Percentiles rank a stretch among this genome's conserved stretches.
These are phyloP conservation scores for Verticillium klebahnii DNA, from an alignment of 2,329 filamentous ascomycete species.

Conservation along the genomic window DNA sequence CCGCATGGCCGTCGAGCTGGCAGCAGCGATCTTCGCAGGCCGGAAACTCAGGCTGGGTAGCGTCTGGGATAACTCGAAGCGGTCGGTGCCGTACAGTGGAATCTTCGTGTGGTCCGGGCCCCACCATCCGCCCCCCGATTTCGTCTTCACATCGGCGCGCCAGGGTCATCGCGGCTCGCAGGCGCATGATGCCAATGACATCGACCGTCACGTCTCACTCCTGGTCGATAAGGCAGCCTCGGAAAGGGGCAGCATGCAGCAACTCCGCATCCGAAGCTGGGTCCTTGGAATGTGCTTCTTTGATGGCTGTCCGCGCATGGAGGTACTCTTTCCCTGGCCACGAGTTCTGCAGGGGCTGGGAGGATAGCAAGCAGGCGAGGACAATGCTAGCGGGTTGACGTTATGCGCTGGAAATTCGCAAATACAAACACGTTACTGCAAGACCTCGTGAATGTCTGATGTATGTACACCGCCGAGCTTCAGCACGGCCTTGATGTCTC, in stretches of 20 bases:
- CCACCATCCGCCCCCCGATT: slow-evolving; percentile 1
- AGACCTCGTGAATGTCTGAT: too few species aligned
- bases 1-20: slow-evolving; percentile 13
- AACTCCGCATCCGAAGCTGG: slow-evolving; percentile 14
- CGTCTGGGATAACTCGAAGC: slow-evolving; percentile 6
- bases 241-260: slow-evolving; percentile 5
- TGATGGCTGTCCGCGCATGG: background rate
- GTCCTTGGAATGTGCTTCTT: slow-evolving; percentile 20
- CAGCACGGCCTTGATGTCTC: too few species aligned
- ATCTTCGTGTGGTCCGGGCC: slow-evolving; percentile 8
- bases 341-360: background rate
- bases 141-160: slow-evolving; percentile 16
- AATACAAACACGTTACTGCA: too few species aligned
- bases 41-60: slow-evolving; percentile 11
- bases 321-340: slow-evolving; percentile 20
- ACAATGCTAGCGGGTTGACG: too few species aligned
- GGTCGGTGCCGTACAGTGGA: slow-evolving; percentile 6
- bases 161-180: slow-evolving; percentile 8
- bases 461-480: too few species aligned
- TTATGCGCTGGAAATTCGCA: too few species aligned
- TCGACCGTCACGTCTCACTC: slow-evolving; percentile 18
- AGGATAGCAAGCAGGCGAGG: too few species aligned
- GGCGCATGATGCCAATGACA: slow-evolving; percentile 1
- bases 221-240: slow-evolving; percentile 7
- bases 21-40: slow-evolving; percentile 13